Conservation (phyloP, 345 rosid genomes). For the Erodium maritimum region DNA sequence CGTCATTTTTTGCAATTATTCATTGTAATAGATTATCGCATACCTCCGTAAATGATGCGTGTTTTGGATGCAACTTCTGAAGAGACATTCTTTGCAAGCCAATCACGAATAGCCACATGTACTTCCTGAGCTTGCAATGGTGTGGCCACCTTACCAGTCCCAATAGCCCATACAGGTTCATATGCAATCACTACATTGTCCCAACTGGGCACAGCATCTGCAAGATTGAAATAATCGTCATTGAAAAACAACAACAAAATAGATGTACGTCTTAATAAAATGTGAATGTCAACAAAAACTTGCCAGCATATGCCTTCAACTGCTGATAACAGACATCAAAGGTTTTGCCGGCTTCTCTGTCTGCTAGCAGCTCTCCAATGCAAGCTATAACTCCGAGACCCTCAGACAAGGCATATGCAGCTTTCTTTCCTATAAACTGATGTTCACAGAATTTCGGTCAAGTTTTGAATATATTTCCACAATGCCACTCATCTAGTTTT, state of each 20-base stretch:
- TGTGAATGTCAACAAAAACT: slow-evolving; percentile 6
- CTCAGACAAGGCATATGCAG: slow-evolving; percentile 78
- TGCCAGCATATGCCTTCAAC: slow-evolving; percentile 82
- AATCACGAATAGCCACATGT: slow-evolving; percentile 73
- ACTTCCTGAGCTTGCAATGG: slow-evolving; percentile 97
- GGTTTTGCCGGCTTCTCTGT: slow-evolving; percentile 92
- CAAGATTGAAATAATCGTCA: not conserved
- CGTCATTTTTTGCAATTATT: no score
- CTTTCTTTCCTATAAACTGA: slow-evolving; percentile 95
- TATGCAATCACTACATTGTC: slow-evolving; percentile 82
- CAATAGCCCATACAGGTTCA: slow-evolving; percentile 99
- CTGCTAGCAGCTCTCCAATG: slow-evolving; percentile 77
- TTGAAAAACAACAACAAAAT: not conserved
- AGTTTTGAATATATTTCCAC: not conserved
- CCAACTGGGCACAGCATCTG: slow-evolving; percentile 92
- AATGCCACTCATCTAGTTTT: not conserved
- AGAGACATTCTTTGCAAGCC: slow-evolving; percentile 87
- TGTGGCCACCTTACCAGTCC: slow-evolving; percentile 93
- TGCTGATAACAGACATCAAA: slow-evolving; percentile 90
- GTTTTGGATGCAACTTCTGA: slow-evolving; percentile 86
- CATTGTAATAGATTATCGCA: no score
- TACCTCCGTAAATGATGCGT: slow-evolving; percentile 95
- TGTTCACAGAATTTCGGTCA: slow-evolving; percentile 12
- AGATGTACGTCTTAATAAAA: not conserved
- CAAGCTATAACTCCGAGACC: slow-evolving; percentile 94